These are phyloP conservation scores for Podaxis carcinomalis DNA, from an alignment of 768 basidiomycete genomes.

Conservation along the genomic window DNA sequence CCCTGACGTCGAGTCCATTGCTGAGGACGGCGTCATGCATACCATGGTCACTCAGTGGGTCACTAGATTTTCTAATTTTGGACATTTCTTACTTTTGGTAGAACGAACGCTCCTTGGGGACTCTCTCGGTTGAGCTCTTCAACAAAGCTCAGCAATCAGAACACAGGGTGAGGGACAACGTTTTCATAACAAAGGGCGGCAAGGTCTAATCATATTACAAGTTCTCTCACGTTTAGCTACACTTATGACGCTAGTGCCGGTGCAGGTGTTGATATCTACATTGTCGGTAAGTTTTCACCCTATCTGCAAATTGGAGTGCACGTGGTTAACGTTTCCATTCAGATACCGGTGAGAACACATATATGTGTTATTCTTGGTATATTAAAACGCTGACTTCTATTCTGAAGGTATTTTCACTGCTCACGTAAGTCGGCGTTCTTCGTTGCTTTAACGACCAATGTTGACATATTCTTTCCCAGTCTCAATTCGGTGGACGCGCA, in stretches of 20 bases:
- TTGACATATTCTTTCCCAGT: not conserved
- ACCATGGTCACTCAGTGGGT: constrained; percentile 20
- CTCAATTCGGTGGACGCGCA: constrained; percentile 36
- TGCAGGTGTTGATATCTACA: constrained; percentile 32
- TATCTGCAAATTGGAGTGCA: constrained; percentile 5
- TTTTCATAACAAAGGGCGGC: not conserved
- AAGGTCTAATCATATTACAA: not conserved
- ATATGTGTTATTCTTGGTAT: not conserved
- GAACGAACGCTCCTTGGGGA: constrained; percentile 23
- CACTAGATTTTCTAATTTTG: no score
- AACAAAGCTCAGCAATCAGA: constrained; percentile 13
- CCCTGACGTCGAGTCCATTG: constrained; percentile 22
- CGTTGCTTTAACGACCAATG: not conserved
- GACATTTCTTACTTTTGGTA: not conserved
- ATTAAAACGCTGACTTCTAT: not conserved
- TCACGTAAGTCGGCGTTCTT: constrained; percentile 11
- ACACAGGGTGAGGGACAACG: not conserved
- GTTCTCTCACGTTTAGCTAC: constrained; percentile 17
- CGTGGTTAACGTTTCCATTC: not conserved
- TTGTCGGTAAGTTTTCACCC: constrained; percentile 23
- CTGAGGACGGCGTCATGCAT: constrained; percentile 27
- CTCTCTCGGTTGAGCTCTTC: constrained; percentile 22
- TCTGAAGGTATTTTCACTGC: constrained; percentile 18
- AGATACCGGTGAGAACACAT: constrained; percentile 20
- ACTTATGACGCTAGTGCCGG: constrained; percentile 17